Percentiles rank a stretch among this genome's conserved stretches.
These are phyloP conservation scores for Isabelozyma gotoi DNA, from an alignment of 805 yeast species.

Conservation along the genomic window DNA sequence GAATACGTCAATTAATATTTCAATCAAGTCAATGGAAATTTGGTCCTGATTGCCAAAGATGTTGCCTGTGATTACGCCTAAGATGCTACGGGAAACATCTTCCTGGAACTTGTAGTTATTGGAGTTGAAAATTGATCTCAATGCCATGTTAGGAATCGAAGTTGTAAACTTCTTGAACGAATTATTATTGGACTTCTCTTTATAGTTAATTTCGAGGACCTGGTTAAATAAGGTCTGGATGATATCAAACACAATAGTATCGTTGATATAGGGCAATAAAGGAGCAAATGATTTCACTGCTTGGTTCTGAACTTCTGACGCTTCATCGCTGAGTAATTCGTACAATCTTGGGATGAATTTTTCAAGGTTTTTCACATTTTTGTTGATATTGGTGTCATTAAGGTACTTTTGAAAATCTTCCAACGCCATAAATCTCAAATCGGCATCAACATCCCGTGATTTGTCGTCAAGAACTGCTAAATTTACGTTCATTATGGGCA, in stretches of 20 bases:
- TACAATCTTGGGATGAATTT: conserved; percentile 41
- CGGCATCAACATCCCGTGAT: conserved; percentile 72
- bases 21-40: conserved; percentile 56
- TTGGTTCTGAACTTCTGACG: conserved; percentile 72
- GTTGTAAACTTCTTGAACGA: conserved; percentile 36
- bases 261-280: conserved; percentile 36
- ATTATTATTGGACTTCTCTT: conserved; percentile 14
- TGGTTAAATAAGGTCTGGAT: conserved; percentile 25
- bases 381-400: conserved; percentile 19
- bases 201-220: conserved; percentile 6
- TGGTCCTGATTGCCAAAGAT: conserved; percentile 23
- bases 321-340: conserved; percentile 54
- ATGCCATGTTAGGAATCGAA: conserved; percentile 53
- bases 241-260: conserved; percentile 28
- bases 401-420: conserved; percentile 61
- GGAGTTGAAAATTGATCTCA: conserved; percentile 41
- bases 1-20: conserved; percentile 57
- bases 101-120: conserved; percentile 24
- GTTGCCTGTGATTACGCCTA: conserved; percentile 39
- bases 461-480: conserved; percentile 35
- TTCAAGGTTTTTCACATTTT: conserved; percentile 25
- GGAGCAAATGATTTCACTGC: conserved; percentile 61
- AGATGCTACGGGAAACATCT: conserved; percentile 25
- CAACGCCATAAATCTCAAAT: conserved; percentile 81
- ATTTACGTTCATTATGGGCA: conserved; percentile 15